A percentile compares a stretch with the other conserved stretches of the same genome.
Conservation (phyloP, 768 basidiomycete genomes). For the Lentinula edodes region DNA sequence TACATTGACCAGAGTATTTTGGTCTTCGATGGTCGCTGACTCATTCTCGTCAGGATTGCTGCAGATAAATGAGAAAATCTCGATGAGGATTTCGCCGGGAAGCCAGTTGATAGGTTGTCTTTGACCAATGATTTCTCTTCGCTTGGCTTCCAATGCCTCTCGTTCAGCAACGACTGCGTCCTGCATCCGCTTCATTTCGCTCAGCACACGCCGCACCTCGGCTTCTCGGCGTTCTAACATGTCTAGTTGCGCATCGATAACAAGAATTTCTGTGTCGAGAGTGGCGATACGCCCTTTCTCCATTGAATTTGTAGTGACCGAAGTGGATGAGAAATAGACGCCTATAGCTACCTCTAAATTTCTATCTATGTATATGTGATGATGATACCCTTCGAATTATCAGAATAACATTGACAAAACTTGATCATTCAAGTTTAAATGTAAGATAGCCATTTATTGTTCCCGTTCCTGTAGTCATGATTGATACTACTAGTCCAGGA, state of each 20-base stretch:
- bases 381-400: neutral
- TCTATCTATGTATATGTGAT: no score
- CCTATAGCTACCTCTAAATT: neutral
- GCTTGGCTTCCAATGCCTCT: conserved; percentile 21
- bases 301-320: neutral
- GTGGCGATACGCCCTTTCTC: conserved; percentile 1
- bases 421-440: no score
- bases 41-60: conserved; percentile 20
- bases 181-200: conserved; percentile 32
- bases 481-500: no score
- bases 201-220: conserved; percentile 34
- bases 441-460: no score
- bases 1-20: conserved; percentile 30
- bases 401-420: neutral
- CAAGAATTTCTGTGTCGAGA: conserved; percentile 31
- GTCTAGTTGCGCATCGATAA: conserved; percentile 32
- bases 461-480: no score
- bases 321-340: neutral
- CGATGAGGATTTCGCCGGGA: conserved; percentile 40
- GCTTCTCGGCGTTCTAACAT: conserved; percentile 30
- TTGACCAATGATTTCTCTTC: conserved; percentile 30
- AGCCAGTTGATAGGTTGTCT: conserved; percentile 46
- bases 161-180: conserved; percentile 29
- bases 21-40: conserved; percentile 18
- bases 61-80: conserved; percentile 30